A percentile compares a stretch with the other conserved stretches of the same genome.
These are phyloP conservation scores for Poa annua DNA, from an alignment of 176 grass and related monocot genomes.

Conservation along the genomic window DNA sequence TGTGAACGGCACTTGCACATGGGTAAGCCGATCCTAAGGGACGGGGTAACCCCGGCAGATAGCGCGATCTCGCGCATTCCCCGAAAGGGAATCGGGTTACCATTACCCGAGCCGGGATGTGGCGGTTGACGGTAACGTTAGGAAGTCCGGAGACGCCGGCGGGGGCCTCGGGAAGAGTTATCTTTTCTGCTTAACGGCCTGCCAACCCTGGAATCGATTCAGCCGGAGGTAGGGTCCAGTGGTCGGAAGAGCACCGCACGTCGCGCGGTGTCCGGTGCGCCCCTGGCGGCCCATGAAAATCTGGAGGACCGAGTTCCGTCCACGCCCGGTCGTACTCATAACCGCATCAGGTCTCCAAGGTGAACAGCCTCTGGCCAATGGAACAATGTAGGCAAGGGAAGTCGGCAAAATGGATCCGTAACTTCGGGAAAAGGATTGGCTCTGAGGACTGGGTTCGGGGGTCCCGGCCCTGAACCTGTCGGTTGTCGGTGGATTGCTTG, in stretches of 20 bases:
- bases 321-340: slow-evolving; percentile 63
- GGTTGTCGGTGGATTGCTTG: slow-evolving; percentile 8
- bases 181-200: slow-evolving; percentile 82
- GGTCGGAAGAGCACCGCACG: slow-evolving; percentile 74
- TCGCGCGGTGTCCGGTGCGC: slow-evolving; percentile 64
- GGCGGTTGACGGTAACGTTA: slow-evolving; percentile 59
- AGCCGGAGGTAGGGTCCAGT: slow-evolving; percentile 74
- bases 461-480: slow-evolving; percentile 42
- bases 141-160: slow-evolving; percentile 63
- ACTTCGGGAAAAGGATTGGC: slow-evolving; percentile 82
- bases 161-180: slow-evolving; percentile 68
- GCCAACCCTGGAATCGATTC: slow-evolving; percentile 68
- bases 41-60: slow-evolving; percentile 64
- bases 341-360: slow-evolving; percentile 74
- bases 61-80: slow-evolving; percentile 26
- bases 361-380: slow-evolving; percentile 63
- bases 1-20: slow-evolving; percentile 81
- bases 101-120: slow-evolving; percentile 55
- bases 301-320: slow-evolving; percentile 66
- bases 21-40: slow-evolving; percentile 76
- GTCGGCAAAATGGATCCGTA: slow-evolving; percentile 81
- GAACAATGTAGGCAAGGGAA: slow-evolving; percentile 88
- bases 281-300: slow-evolving; percentile 66
- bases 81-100: slow-evolving; percentile 40
- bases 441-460: slow-evolving; percentile 67